phyloP scores from a whole-genome alignment of 2,329 filamentous ascomycete species.

The Neonectria neomacrospora region DNA sequence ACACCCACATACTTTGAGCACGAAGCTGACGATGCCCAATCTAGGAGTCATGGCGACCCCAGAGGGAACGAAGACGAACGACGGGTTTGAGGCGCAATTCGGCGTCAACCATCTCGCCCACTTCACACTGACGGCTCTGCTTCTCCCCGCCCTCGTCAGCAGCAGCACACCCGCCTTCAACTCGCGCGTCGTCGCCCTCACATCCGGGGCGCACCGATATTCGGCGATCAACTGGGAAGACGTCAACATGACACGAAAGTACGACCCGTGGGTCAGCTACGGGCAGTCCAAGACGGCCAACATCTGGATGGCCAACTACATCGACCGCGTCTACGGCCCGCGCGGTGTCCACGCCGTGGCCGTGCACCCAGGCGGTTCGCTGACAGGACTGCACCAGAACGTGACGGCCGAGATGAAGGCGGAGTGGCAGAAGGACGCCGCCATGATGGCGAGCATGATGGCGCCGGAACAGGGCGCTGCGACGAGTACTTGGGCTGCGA shows the following conservation, averaged over 20 bases:
- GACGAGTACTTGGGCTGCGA: conserved; percentile 58
- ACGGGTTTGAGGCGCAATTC: conserved; percentile 63
- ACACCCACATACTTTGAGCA: background rate
- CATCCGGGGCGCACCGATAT: conserved; percentile 55
- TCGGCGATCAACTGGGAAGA: conserved; percentile 51
- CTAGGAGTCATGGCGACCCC: conserved; percentile 52
- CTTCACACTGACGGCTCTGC: conserved; percentile 55
- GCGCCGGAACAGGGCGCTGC: conserved; percentile 57
- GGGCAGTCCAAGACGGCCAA: conserved; percentile 59
- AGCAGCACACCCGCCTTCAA: conserved; percentile 51
- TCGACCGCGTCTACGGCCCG: conserved; percentile 57
- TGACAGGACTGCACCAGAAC: conserved; percentile 14
- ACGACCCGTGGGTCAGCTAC: conserved; percentile 50
- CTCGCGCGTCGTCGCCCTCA: conserved; percentile 59
- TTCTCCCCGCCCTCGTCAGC: conserved; percentile 56
- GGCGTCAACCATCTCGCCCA: conserved; percentile 63
- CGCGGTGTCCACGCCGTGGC: conserved; percentile 54
- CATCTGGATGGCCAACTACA: conserved; percentile 59
- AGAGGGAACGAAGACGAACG: conserved; percentile 48
- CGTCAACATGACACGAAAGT: conserved; percentile 53
- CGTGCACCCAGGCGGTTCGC: conserved; percentile 57
- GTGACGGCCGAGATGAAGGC: conserved; percentile 4
- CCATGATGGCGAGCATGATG: conserved; percentile 13
- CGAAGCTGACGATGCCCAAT: background rate
- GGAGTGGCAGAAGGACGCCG: conserved; percentile 12